Evolutionary conservation across 768 basidiomycete genomes (phyloP).

Genomic region (Lentinula aciculospora): DNA sequence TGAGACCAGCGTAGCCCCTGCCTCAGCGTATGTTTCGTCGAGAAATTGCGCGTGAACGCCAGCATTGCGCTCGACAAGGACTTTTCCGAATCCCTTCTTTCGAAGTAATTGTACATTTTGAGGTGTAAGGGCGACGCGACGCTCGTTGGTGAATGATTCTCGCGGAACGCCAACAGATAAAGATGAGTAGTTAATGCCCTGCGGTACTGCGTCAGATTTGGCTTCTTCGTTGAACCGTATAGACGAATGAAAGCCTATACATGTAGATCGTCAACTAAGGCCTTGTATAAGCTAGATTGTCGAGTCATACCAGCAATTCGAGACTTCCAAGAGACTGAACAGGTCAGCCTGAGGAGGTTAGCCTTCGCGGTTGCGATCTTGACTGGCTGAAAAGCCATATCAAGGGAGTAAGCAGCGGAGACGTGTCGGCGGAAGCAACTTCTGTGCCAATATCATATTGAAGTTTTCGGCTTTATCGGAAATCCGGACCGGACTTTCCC

Average conservation of each 20-base stretch:
- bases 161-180: slow-evolving; percentile 73
- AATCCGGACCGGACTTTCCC: background rate
- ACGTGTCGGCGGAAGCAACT: background rate
- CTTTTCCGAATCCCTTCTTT: slow-evolving; percentile 76
- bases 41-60: slow-evolving; percentile 73
- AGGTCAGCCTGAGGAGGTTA: background rate
- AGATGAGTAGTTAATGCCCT: slow-evolving; percentile 58
- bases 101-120: slow-evolving; percentile 67
- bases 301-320: background rate
- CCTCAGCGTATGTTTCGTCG: slow-evolving; percentile 73
- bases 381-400: slow-evolving; percentile 4
- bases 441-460: background rate
- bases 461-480: background rate
- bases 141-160: slow-evolving; percentile 73
- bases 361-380: background rate
- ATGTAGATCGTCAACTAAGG: background rate
- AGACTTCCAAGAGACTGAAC: background rate
- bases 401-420: background rate
- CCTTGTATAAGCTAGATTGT: background rate
- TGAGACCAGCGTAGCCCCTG: slow-evolving; percentile 75
- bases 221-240: background rate
- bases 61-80: slow-evolving; percentile 70
- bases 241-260: slow-evolving; percentile 7
- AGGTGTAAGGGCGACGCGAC: slow-evolving; percentile 78
- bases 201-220: slow-evolving; percentile 7